phyloP scores from a whole-genome alignment of 2,329 filamentous ascomycete genomes.

The Fusarium globosum region DNA sequence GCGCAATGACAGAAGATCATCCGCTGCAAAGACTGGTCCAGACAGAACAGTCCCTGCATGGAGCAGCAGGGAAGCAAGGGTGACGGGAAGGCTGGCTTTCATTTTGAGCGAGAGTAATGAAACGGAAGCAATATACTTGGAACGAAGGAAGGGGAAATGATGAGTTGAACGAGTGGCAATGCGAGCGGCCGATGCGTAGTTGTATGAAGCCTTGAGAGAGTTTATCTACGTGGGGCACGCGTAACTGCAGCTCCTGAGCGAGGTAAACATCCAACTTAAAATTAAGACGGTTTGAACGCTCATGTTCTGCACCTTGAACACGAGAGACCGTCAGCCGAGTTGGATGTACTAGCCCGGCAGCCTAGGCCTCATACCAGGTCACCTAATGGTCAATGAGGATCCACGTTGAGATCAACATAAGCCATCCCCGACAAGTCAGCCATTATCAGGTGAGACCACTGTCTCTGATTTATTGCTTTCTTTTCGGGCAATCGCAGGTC shows the following conservation, averaged over 20 bases:
- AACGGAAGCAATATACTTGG: neutral
- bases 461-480: slow-evolving; percentile 23
- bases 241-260: slow-evolving; percentile 20
- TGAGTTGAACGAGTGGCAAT: slow-evolving; percentile 25
- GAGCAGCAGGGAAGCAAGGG: slow-evolving; percentile 33
- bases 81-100: slow-evolving; percentile 28
- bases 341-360: slow-evolving; percentile 14
- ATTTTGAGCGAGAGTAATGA: slow-evolving; percentile 14
- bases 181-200: slow-evolving; percentile 14
- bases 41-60: slow-evolving; percentile 32
- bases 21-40: slow-evolving; percentile 29
- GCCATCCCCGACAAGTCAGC: slow-evolving; percentile 9
- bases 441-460: slow-evolving; percentile 18
- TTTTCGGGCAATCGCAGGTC: neutral
- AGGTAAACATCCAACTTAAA: neutral
- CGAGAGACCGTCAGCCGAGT: slow-evolving; percentile 32
- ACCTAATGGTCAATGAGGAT: slow-evolving; percentile 1
- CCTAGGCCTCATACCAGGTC: slow-evolving; percentile 6
- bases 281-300: slow-evolving; percentile 15
- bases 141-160: neutral
- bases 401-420: slow-evolving; percentile 8
- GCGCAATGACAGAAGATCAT: slow-evolving; percentile 22
- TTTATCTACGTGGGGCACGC: slow-evolving; percentile 40
- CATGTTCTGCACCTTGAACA: slow-evolving; percentile 31
- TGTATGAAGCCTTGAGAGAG: slow-evolving; percentile 9